These are phyloP conservation scores for Verticillium longisporum DNA, from an alignment of 2,329 filamentous ascomycete species.

Conservation along the genomic window DNA sequence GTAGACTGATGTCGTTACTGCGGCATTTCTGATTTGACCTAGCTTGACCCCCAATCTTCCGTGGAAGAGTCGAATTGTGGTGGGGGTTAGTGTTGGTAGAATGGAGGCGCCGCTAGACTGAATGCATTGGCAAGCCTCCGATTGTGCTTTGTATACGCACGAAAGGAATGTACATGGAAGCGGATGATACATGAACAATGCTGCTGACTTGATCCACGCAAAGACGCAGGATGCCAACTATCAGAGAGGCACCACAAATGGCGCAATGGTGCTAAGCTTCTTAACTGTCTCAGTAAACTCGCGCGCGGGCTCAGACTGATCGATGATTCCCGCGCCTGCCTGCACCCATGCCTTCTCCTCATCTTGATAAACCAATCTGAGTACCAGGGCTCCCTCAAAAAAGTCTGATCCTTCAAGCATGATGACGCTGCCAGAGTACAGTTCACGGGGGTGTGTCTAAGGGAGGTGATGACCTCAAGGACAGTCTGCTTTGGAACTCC, in stretches of 20 bases:
- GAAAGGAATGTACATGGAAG: too few relatives aligned
- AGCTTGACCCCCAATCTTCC: too few relatives aligned
- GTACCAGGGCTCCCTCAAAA: conserved; percentile 9
- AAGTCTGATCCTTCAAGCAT: conserved; percentile 4
- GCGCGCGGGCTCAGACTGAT: conserved; percentile 8
- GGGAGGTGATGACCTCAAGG: conserved; percentile 7
- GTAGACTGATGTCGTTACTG: too few relatives aligned
- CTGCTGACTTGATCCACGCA: too few relatives aligned
- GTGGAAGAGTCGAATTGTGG: too few relatives aligned
- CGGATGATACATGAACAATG: too few relatives aligned
- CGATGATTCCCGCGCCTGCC: conserved; percentile 12
- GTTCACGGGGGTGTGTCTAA: conserved; percentile 9
- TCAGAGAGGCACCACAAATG: background rate
- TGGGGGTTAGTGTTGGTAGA: too few relatives aligned
- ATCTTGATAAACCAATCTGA: background rate
- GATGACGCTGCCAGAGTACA: conserved; percentile 13
- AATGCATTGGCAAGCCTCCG: too few relatives aligned
- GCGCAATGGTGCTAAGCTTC: conserved; percentile 6
- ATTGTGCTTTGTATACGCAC: too few relatives aligned
- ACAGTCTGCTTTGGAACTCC: conserved; percentile 11
- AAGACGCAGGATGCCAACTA: too few relatives aligned
- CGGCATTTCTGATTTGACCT: too few relatives aligned
- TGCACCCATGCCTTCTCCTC: conserved; percentile 4
- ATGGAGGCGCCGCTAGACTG: too few relatives aligned
- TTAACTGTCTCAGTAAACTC: conserved; percentile 12